Percentiles rank a stretch among this genome's conserved stretches.
phyloP scores from a whole-genome alignment of 1,139 yeast genomes.

The Scheffersomyces stambukii region DNA sequence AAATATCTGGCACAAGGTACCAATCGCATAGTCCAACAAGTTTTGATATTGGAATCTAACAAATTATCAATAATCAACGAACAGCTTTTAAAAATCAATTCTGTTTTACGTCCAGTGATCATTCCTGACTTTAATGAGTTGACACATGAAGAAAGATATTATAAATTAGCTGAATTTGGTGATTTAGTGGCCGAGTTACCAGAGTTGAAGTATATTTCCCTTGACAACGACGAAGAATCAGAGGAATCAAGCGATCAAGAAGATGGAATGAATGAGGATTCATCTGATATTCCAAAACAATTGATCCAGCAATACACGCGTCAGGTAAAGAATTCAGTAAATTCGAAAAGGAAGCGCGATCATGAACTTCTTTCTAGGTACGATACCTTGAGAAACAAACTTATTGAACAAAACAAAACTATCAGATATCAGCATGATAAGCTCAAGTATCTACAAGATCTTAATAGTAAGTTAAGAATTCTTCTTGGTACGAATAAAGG shows the following conservation, averaged over 20 bases:
- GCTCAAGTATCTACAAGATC: slow-evolving; percentile 19
- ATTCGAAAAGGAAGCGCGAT: too few relatives aligned
- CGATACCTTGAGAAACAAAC: slow-evolving; percentile 17
- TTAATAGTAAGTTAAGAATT: slow-evolving; percentile 14
- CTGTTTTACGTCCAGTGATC: slow-evolving; percentile 25
- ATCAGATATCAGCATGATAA: slow-evolving; percentile 26
- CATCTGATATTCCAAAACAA: too few relatives aligned
- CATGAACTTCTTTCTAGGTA: slow-evolving; percentile 18
- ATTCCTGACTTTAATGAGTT: slow-evolving; percentile 20
- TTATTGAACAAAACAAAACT: slow-evolving; percentile 15
- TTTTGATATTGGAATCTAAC: slow-evolving; percentile 29
- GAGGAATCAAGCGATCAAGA: slow-evolving; percentile 7
- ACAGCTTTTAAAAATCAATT: slow-evolving; percentile 19
- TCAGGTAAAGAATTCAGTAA: too few relatives aligned
- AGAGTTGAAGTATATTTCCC: slow-evolving; percentile 27
- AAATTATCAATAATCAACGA: slow-evolving; percentile 26
- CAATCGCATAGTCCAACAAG: slow-evolving; percentile 34
- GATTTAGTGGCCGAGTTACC: slow-evolving; percentile 30
- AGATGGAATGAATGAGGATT: slow-evolving; percentile 6
- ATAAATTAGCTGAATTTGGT: slow-evolving; percentile 16
- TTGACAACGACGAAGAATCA: slow-evolving; percentile 9
- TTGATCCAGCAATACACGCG: too few relatives aligned
- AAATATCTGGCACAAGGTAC: slow-evolving; percentile 28
- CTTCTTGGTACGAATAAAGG: slow-evolving; percentile 6
- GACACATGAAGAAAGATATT: slow-evolving; percentile 9